Evolutionary conservation across 495 filamentous ascomycete species (phyloP).

Genomic region (Penicillium robsamsonii): DNA sequence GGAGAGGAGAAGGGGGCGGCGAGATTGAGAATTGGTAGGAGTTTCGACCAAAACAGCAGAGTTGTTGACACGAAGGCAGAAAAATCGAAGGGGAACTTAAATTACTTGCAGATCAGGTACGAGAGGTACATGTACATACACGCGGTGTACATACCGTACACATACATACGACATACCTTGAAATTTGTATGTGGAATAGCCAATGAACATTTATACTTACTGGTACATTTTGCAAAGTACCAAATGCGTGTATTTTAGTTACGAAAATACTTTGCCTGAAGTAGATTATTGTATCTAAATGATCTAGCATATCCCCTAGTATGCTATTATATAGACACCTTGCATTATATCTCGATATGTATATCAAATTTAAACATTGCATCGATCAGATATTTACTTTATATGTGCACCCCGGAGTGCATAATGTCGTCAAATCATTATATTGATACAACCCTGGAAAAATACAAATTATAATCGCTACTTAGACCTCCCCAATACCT

Average conservation of each 20-base stretch:
- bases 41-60: neutral
- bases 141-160: too few relatives aligned
- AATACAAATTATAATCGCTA: neutral
- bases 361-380: too few relatives aligned
- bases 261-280: too few relatives aligned
- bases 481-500: neutral
- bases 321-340: too few relatives aligned
- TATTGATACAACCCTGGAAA: neutral
- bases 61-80: slow-evolving; percentile 34
- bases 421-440: slow-evolving; percentile 3
- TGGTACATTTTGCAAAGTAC: neutral
- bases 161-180: neutral
- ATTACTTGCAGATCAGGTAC: slow-evolving; percentile 24
- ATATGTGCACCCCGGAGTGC: neutral
- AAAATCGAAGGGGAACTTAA: slow-evolving; percentile 21
- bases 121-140: too few relatives aligned
- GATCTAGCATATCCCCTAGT: too few relatives aligned
- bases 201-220: too few relatives aligned
- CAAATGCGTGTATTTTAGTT: too few relatives aligned
- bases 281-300: too few relatives aligned
- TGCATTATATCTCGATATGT: too few relatives aligned
- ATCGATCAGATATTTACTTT: neutral
- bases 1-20: neutral
- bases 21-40: slow-evolving; percentile 2
- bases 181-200: neutral